Percentiles rank a stretch among this genome's conserved stretches.
These are phyloP conservation scores for Verticillium albo-atrum DNA, from an alignment of 2,329 filamentous ascomycete genomes.

Conservation along the genomic window DNA sequence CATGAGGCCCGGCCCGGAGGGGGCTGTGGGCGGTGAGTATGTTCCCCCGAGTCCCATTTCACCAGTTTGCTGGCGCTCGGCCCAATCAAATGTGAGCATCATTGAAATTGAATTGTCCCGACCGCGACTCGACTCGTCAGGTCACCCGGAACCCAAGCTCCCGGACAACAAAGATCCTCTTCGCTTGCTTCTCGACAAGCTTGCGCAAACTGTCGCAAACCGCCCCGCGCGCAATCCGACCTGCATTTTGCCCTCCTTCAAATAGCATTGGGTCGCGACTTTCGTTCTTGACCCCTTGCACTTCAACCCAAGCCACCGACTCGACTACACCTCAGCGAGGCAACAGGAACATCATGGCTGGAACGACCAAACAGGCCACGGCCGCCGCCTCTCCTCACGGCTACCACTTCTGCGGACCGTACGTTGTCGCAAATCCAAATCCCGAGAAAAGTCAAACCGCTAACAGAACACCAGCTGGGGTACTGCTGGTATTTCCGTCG, in stretches of 20 bases:
- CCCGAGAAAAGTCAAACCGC: too few relatives aligned
- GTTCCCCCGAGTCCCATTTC: background rate
- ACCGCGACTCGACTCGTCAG: background rate
- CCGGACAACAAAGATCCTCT: background rate
- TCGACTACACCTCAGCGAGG: background rate
- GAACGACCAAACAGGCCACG: conserved; percentile 20
- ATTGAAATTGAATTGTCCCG: background rate
- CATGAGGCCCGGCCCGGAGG: background rate
- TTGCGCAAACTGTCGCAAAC: background rate
- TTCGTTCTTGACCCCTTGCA: too few relatives aligned
- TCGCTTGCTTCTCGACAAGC: background rate
- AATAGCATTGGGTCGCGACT: background rate
- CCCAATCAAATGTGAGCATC: background rate
- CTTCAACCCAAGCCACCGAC: background rate
- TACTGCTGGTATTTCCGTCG: conserved; percentile 72
- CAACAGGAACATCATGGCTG: conserved; percentile 21
- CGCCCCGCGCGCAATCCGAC: background rate
- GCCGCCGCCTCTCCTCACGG: conserved; percentile 28
- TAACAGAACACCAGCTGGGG: conserved; percentile 47
- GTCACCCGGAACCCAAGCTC: background rate
- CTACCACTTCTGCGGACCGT: conserved; percentile 52
- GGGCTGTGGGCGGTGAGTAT: background rate
- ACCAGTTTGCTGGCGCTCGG: background rate
- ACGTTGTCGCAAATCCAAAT: conserved; percentile 16
- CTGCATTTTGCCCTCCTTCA: background rate